phyloP scores from a whole-genome alignment of 2,329 filamentous ascomycete species.

The Albophoma yamanashiensis region DNA sequence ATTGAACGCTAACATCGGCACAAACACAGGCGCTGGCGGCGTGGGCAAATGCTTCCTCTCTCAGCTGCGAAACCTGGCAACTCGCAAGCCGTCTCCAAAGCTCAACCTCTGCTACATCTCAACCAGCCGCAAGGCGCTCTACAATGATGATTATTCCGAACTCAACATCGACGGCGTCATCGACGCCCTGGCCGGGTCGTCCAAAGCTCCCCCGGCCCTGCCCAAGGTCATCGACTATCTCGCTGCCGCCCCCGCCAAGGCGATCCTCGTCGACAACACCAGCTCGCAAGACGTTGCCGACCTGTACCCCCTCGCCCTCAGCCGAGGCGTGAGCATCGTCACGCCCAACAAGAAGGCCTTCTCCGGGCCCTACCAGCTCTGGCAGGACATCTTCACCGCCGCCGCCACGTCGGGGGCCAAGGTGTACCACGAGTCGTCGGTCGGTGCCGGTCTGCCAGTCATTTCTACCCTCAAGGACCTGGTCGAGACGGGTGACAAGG shows the following conservation, averaged over 20 bases:
- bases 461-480: slow-evolving; percentile 90
- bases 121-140: slow-evolving; percentile 74
- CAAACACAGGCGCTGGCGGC: slow-evolving; percentile 65
- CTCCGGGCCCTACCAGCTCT: slow-evolving; percentile 68
- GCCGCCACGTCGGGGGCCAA: slow-evolving; percentile 63
- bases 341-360: slow-evolving; percentile 99
- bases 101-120: slow-evolving; percentile 77
- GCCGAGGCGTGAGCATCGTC: slow-evolving; percentile 76
- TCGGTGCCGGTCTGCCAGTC: slow-evolving; percentile 86
- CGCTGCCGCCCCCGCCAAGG: slow-evolving; percentile 62
- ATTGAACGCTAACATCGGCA: slow-evolving; percentile 6
- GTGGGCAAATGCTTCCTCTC: slow-evolving; percentile 85
- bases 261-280: slow-evolving; percentile 90
- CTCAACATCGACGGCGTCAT: slow-evolving; percentile 50
- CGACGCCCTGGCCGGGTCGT: slow-evolving; percentile 52
- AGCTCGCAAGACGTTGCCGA: slow-evolving; percentile 79
- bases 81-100: slow-evolving; percentile 56
- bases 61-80: slow-evolving; percentile 61
- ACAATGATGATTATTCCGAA: slow-evolving; percentile 60
- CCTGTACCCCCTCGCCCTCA: slow-evolving; percentile 70
- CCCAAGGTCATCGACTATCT: slow-evolving; percentile 70
- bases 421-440: slow-evolving; percentile 90
- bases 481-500: slow-evolving; percentile 85
- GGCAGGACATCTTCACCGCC: slow-evolving; percentile 76
- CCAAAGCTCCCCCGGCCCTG: slow-evolving; percentile 54